Base-by-base conservation (phyloP, 179 eudicot genomes). In the Gypsophila paniculata region DNA sequence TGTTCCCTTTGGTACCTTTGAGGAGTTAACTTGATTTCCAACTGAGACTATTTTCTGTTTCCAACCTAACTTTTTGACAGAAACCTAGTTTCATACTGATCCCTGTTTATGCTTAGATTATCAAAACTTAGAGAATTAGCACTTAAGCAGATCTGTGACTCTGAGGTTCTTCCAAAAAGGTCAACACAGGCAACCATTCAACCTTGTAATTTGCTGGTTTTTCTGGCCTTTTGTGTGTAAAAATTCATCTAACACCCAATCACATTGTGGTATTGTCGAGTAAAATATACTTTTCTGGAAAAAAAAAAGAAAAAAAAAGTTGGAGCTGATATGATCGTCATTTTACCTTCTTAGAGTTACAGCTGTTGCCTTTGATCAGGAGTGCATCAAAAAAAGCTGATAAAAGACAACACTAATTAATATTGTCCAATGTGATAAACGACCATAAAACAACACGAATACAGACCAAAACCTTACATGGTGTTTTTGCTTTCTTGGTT, bases 331-430 rank as follows among this genome's bases (percentile, higher is more conserved):
- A 26, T 34, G 6, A 54, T 25, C 8, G 36, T 14, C 5, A 0
- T 15, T 55, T 78, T 88, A 93, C 98, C 98, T 89, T 87, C 25
- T 86, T 82, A 77, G 86, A 86, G 81, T 68, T 75, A 54, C 29
- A 77, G 54, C 77, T 72, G 39, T 65, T 78, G 19, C 86, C 88
- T 79, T 83, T 88, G 36, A 61, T 75, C 32, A 91, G 81, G 60
- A 86, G 60, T 53, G 84, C 78, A 65, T 86, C 90, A 76, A 93
- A 87, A 72, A 81, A 72, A 53, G 93, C 98, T 93, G 96, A 79
- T 85, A 64, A 71, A 17, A 39, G 17, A 60, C 0, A 23, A 51
- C 32, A 72, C 14, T 55, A 49, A 54, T 61, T 48, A 82, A 51
- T 53, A 59, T 36, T 72, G 21, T 59, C 51, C 51, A 51, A 73